A percentile compares a stretch with the other conserved stretches of the same genome.
phyloP scores from a whole-genome alignment of 768 basidiomycete genomes.

The Trametes villosa region DNA sequence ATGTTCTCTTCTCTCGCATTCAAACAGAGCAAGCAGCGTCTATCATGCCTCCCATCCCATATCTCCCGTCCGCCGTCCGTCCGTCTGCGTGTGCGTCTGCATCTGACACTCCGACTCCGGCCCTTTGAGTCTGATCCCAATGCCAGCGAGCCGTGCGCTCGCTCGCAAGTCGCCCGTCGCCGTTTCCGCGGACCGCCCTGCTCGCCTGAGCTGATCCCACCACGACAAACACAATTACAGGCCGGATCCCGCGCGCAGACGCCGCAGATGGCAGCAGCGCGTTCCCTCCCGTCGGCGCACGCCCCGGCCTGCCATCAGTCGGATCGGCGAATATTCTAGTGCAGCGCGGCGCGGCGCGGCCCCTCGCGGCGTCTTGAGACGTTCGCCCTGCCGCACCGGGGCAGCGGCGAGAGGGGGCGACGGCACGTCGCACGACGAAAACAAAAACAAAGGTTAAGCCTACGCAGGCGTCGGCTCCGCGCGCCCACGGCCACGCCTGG shows the following conservation, averaged over 20 bases:
- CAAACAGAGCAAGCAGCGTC: conserved; percentile 10
- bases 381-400: too few relatives aligned
- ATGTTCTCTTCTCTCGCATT: conserved; percentile 14
- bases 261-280: too few relatives aligned
- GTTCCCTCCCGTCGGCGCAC: neutral
- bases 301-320: conserved; percentile 6
- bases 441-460: too few relatives aligned
- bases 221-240: too few relatives aligned
- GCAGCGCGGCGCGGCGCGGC: neutral
- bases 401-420: neutral
- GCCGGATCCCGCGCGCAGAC: too few relatives aligned
- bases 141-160: too few relatives aligned
- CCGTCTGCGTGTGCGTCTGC: neutral
- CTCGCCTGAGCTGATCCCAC: too few relatives aligned
- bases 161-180: too few relatives aligned
- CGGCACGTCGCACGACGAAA: neutral
- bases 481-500: conserved; percentile 3
- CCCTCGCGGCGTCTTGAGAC: conserved; percentile 9
- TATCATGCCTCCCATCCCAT: conserved; percentile 8
- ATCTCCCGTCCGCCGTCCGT: neutral
- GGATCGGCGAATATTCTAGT: conserved; percentile 17
- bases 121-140: neutral
- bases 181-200: too few relatives aligned
- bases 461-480: conserved; percentile 3
- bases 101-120: neutral